Evolutionary conservation across 805 yeast genomes (phyloP).

Genomic region (Pichia insulana): DNA sequence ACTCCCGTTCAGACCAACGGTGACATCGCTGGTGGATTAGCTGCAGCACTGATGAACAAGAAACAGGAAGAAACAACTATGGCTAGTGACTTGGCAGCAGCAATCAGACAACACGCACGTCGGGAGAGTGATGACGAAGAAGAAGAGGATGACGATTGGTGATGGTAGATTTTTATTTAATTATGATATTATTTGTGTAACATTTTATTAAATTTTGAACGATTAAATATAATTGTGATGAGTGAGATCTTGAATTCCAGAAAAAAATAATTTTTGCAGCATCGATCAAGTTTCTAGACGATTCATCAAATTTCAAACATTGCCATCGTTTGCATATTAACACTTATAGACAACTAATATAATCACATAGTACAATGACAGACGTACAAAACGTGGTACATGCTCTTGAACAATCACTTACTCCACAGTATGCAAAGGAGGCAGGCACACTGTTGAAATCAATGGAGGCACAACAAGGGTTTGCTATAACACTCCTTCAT

Average conservation of each 20-base stretch:
- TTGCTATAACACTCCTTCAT: slow-evolving; percentile 65
- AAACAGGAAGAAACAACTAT: slow-evolving; percentile 50
- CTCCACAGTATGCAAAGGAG: slow-evolving; percentile 52
- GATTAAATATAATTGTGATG: neutral
- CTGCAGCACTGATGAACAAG: slow-evolving; percentile 59
- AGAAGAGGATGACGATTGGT: slow-evolving; percentile 49
- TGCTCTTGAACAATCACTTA: slow-evolving; percentile 54
- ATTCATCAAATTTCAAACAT: too few relatives aligned
- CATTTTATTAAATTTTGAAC: too few relatives aligned
- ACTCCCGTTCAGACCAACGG: slow-evolving; percentile 9
- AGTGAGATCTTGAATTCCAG: neutral
- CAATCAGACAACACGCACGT: slow-evolving; percentile 67
- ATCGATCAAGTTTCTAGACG: too few relatives aligned
- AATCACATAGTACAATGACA: slow-evolving; percentile 20
- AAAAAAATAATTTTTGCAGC: too few relatives aligned
- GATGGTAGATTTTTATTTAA: neutral
- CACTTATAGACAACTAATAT: too few relatives aligned
- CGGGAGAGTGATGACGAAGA: slow-evolving; percentile 67
- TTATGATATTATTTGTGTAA: neutral
- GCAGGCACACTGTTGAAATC: slow-evolving; percentile 59
- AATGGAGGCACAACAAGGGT: slow-evolving; percentile 62
- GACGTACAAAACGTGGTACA: slow-evolving; percentile 46
- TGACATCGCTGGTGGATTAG: slow-evolving; percentile 40
- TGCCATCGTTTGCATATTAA: too few relatives aligned
- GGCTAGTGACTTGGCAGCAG: slow-evolving; percentile 86